Percentiles rank a stretch among this genome's conserved stretches.
Conservation (phyloP, 1,139 yeast species). For the Magnusiomyces sp. region DNA sequence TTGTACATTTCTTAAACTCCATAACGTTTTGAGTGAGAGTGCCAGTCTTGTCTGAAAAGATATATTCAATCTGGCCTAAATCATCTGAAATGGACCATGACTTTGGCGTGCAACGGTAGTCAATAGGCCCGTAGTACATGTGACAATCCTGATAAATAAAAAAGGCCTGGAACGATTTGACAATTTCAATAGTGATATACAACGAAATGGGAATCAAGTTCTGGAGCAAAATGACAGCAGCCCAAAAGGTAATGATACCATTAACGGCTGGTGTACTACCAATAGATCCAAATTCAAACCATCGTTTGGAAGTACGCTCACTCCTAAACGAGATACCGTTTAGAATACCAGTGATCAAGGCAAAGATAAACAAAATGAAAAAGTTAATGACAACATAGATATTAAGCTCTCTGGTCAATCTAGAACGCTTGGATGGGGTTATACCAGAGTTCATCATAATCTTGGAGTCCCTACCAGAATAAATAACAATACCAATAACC, state of each 20-base stretch:
- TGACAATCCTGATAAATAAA: slow-evolving; percentile 83
- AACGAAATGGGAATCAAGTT: slow-evolving; percentile 90
- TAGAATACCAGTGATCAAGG: slow-evolving; percentile 73
- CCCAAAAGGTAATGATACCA: slow-evolving; percentile 82
- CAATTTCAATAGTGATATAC: slow-evolving; percentile 89
- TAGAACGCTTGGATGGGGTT: slow-evolving; percentile 82
- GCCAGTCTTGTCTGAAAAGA: slow-evolving; percentile 95
- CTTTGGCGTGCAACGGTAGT: slow-evolving; percentile 93
- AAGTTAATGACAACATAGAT: slow-evolving; percentile 75
- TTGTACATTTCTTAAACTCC: slow-evolving; percentile 92
- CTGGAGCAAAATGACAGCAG: slow-evolving; percentile 81
- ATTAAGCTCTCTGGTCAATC: slow-evolving; percentile 77
- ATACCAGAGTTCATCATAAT: slow-evolving; percentile 89
- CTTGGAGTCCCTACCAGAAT: slow-evolving; percentile 86
- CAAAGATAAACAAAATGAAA: slow-evolving; percentile 59
- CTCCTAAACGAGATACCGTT: slow-evolving; percentile 62
- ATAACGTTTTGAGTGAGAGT: slow-evolving; percentile 92
- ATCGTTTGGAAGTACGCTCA: slow-evolving; percentile 48
- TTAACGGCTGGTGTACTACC: slow-evolving; percentile 63
- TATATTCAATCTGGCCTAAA: slow-evolving; percentile 91
- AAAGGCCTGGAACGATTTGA: slow-evolving; percentile 88
- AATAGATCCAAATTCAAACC: slow-evolving; percentile 62
- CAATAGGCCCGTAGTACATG: slow-evolving; percentile 77
- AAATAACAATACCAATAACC: slow-evolving; percentile 83
- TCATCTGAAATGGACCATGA: slow-evolving; percentile 97